Percentiles rank a stretch among this genome's conserved stretches.
These are phyloP conservation scores for Cyberlindnera sargentensis DNA, from an alignment of 805 yeast genomes.

Conservation along the genomic window DNA sequence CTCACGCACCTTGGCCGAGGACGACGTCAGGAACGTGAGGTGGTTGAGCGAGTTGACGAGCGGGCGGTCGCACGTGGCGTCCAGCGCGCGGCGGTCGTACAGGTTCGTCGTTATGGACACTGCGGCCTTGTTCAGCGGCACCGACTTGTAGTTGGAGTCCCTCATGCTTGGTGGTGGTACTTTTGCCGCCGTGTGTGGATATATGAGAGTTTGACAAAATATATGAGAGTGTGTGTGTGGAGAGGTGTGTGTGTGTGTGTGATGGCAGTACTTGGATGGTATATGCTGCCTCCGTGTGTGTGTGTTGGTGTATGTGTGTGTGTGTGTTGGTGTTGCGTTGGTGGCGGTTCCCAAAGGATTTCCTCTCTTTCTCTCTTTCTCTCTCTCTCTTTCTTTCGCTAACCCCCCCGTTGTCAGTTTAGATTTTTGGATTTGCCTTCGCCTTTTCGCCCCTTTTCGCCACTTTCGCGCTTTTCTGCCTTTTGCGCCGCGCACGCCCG, in stretches of 20 bases:
- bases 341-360: background rate
- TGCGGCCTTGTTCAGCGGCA: slow-evolving; percentile 81
- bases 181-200: background rate
- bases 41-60: slow-evolving; percentile 88
- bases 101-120: slow-evolving; percentile 82
- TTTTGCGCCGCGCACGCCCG: no score
- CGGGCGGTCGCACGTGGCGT: slow-evolving; percentile 84
- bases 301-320: background rate
- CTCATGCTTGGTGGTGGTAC: slow-evolving; percentile 46
- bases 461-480: no score
- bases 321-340: no score
- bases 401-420: no score
- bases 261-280: background rate
- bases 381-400: no score
- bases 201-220: background rate
- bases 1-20: slow-evolving; percentile 85
- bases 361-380: background rate
- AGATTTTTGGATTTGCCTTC: no score
- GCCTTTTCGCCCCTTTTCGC: no score
- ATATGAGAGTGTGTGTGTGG: background rate
- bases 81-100: slow-evolving; percentile 88
- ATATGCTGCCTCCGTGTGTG: background rate
- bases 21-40: slow-evolving; percentile 77
- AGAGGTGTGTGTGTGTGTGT: background rate
- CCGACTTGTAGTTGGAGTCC: slow-evolving; percentile 79